These are phyloP conservation scores for Durio zibethinus DNA, from an alignment of 345 rosid genomes.

Conservation along the genomic window DNA sequence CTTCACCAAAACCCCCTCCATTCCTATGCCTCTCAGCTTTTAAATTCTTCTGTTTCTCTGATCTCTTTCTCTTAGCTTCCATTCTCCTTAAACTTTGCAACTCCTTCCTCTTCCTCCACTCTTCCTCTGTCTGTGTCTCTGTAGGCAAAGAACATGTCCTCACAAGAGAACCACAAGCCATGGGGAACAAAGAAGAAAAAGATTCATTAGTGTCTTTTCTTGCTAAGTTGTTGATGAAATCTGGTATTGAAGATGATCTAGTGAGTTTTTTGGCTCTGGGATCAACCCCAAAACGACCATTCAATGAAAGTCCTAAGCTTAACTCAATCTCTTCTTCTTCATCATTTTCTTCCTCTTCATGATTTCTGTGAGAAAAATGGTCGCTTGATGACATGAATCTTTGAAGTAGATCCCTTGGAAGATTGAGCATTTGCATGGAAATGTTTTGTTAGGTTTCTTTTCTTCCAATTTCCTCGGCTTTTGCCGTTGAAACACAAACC, in stretches of 20 bases:
- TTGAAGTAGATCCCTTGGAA: slow-evolving; percentile 39
- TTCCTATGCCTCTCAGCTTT: slow-evolving; percentile 31
- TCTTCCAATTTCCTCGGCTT: slow-evolving; percentile 28
- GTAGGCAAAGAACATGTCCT: slow-evolving; percentile 68
- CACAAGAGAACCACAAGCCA: slow-evolving; percentile 24
- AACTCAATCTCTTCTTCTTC: slow-evolving; percentile 66
- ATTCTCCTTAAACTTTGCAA: slow-evolving; percentile 58
- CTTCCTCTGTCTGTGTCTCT: slow-evolving; percentile 57
- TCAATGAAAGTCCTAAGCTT: slow-evolving; percentile 68
- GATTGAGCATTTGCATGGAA: slow-evolving; percentile 18
- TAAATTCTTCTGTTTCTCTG: slow-evolving; percentile 59
- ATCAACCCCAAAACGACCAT: slow-evolving; percentile 83
- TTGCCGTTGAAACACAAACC: slow-evolving; percentile 26
- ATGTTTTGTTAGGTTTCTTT: slow-evolving; percentile 27
- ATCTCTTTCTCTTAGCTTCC: slow-evolving; percentile 76
- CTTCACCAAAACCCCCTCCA: slow-evolving; percentile 23
- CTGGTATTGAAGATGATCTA: slow-evolving; percentile 61
- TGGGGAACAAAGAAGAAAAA: slow-evolving; percentile 21
- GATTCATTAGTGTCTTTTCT: slow-evolving; percentile 14
- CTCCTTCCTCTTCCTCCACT: slow-evolving; percentile 76
- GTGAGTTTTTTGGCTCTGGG: slow-evolving; percentile 46
- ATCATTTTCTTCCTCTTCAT: slow-evolving; percentile 18
- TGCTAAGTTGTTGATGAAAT: slow-evolving; percentile 39
- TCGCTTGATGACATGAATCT: slow-evolving; percentile 33
- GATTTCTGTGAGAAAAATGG: slow-evolving; percentile 17